Base-by-base conservation (phyloP, 140 eudicot species). In the Flaveria floridana region DNA sequence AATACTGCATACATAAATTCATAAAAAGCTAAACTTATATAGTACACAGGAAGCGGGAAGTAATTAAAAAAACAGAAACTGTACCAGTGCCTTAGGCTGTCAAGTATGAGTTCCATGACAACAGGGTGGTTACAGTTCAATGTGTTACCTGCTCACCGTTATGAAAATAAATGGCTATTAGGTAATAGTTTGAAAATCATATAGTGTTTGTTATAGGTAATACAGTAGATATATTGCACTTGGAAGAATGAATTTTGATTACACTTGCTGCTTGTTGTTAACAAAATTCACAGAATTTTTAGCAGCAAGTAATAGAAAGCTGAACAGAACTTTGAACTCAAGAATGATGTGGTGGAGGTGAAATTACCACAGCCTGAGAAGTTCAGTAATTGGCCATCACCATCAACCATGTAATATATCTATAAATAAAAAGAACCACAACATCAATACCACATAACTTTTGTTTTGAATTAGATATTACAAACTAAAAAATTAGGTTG, bases 1-100 rank as follows among this genome's bases (percentile, higher is more conserved):
- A 47, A 14, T 42, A 74, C 28, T 71, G 74, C 51, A 48, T 12
- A 68, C 12, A 51, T 70, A 62, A 55, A 55, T 8, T 82, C 62
- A 50, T 50, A 73, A 37, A 37, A 41, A 2, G 12, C 14, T 3
- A 28, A 26, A 21, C 55, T 7, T 34, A 70, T 34, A 59, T 21
- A 11, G 3, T 77, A 15, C 30, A 55, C 21, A 55, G 51, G 59
- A 56, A 55, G 25, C 42, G 47, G 41, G 18, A 70, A 74, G 73
- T 23, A 53, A 58, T 55, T 74, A 9, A 14, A 70, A 50, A 28
- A 67, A 58, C 65, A 73, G 50, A 70, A 68, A 78, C 16, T 34
- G n/a, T 88, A 95, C 99, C 99, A 95, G 85, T 95, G 95, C 85
- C 97, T 91, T 80, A 95, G 82, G 95, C 99, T 95, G 82, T 95